Conservation (phyloP, 345 rosid genomes). For the Populus simonii region DNA sequence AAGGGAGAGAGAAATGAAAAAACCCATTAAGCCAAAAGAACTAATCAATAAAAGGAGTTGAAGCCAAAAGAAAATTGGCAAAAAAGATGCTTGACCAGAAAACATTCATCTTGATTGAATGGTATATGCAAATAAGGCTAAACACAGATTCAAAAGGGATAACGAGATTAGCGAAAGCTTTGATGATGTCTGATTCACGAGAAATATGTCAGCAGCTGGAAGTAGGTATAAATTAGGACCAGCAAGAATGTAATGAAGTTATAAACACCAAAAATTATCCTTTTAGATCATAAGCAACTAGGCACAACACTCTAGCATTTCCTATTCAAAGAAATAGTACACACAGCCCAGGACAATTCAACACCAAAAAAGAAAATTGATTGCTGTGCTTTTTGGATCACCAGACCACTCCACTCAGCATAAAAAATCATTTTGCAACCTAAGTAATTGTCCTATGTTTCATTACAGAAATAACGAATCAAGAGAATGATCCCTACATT, state of each 20-base stretch:
- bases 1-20: not conserved
- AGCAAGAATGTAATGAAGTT: not conserved
- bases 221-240: not conserved
- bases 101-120: not conserved
- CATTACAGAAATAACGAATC: not conserved
- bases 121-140: not conserved
- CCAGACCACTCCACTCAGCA: not conserved
- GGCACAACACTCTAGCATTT: not conserved
- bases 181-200: not conserved
- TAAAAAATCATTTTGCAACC: not conserved
- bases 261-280: not conserved
- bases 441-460: not conserved
- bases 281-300: not conserved
- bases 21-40: constrained; percentile 1
- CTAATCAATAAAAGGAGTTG: not conserved
- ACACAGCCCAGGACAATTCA: not conserved
- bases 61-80: not conserved
- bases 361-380: not conserved
- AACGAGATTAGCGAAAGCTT: not conserved
- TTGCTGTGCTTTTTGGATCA: not conserved
- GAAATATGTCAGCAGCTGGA: not conserved
- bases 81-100: not conserved
- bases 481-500: not conserved
- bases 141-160: not conserved
- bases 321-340: not conserved